Conservation (phyloP, 495 filamentous ascomycete species). For the Neurospora sp. region DNA sequence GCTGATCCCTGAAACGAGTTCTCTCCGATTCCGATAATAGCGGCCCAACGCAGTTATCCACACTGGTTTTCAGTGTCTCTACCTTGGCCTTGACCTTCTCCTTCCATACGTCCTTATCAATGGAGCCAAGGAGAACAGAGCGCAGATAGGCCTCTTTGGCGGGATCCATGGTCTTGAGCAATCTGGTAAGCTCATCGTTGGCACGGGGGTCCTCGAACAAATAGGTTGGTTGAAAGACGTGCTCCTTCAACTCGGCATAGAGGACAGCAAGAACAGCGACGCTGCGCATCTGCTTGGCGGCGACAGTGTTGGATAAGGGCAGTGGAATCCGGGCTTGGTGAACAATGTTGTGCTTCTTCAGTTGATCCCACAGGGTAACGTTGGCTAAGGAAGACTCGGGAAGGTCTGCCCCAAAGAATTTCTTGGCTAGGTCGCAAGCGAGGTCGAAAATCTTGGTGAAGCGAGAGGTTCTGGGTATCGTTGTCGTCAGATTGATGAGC, state of each 20-base stretch:
- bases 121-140: constrained; percentile 8
- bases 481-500: background rate
- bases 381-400: background rate
- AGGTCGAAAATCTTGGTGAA: constrained; percentile 3
- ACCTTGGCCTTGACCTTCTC: background rate
- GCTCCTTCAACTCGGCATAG: background rate
- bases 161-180: constrained; percentile 4
- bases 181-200: background rate
- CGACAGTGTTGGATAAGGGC: constrained; percentile 2
- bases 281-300: constrained; percentile 18
- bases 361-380: background rate
- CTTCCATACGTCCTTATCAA: background rate
- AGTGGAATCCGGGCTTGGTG: constrained; percentile 7
- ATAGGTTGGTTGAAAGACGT: constrained; percentile 17
- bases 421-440: constrained; percentile 1
- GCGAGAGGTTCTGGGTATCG: background rate
- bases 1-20: background rate
- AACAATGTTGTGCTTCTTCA: background rate
- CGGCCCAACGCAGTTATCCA: background rate
- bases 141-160: constrained; percentile 7
- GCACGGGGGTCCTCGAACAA: background rate
- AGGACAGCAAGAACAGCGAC: constrained; percentile 11
- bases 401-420: constrained; percentile 3
- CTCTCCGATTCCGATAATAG: background rate
- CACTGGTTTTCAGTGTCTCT: background rate